Conservation (phyloP, 352 stramenopile genomes). For the Phytophthora litchii region DNA sequence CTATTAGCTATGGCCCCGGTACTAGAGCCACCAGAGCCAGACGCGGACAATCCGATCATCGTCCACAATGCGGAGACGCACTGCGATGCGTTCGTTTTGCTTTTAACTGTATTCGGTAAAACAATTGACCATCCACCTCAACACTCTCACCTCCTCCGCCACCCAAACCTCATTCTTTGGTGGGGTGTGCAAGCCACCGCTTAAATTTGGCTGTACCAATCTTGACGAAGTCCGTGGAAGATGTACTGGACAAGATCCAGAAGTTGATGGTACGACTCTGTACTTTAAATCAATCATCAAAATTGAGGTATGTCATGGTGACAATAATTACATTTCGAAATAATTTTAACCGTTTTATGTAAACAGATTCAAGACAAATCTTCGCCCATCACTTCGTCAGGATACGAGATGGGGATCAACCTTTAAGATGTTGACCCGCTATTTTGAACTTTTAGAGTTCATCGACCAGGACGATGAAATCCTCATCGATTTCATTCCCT, state of each 20-base stretch:
- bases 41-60: constrained; percentile 3
- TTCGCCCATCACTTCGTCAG: constrained; percentile 5
- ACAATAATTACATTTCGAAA: too few species aligned
- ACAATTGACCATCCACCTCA: constrained; percentile 11
- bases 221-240: constrained; percentile 2
- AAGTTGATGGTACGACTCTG: constrained; percentile 11
- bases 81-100: constrained; percentile 1
- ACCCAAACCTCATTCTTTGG: too few species aligned
- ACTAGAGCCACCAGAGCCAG: constrained; percentile 4
- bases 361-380: constrained; percentile 14
- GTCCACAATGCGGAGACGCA: constrained; percentile 10
- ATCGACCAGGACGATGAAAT: constrained; percentile 12
- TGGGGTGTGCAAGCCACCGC: constrained; percentile 8
- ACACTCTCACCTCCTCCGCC: too few species aligned
- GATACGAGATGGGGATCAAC: constrained; percentile 11
- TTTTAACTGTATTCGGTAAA: constrained; percentile 9
- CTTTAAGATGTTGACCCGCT: constrained; percentile 10
- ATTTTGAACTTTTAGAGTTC: constrained; percentile 11
- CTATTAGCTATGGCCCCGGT: constrained; percentile 8
- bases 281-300: constrained; percentile 12
- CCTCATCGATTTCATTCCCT: constrained; percentile 13
- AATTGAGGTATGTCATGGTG: constrained; percentile 2
- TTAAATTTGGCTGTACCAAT: constrained; percentile 8
- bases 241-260: constrained; percentile 2
- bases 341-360: background rate